phyloP scores from a whole-genome alignment of 805 yeast species.

The Candida ipomoeae region DNA sequence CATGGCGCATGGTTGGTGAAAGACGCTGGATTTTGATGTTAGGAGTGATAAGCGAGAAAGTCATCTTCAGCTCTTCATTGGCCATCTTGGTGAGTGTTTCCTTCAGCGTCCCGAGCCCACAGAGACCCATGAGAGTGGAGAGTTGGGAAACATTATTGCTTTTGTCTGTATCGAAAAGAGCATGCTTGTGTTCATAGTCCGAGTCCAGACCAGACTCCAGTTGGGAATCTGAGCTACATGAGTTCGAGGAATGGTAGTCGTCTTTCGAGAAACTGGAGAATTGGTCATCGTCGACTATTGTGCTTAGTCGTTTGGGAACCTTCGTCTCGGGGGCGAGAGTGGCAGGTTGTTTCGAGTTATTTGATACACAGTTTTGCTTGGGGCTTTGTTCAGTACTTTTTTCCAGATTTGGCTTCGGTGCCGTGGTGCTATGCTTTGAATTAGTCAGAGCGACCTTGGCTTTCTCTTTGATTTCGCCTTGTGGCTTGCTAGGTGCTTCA shows the following conservation, averaged over 20 bases:
- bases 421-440: neutral
- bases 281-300: conserved; percentile 25
- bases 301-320: conserved; percentile 20
- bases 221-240: neutral
- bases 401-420: neutral
- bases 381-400: neutral
- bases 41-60: conserved; percentile 27
- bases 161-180: conserved; percentile 17
- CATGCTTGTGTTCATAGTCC: conserved; percentile 24
- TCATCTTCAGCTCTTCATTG: conserved; percentile 31
- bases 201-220: conserved; percentile 1
- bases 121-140: conserved; percentile 31
- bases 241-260: conserved; percentile 10
- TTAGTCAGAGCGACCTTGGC: neutral
- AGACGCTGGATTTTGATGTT: conserved; percentile 24
- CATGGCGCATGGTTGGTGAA: conserved; percentile 18
- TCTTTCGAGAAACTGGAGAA: conserved; percentile 17
- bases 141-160: conserved; percentile 21
- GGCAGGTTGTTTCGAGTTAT: neutral
- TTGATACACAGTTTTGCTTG: neutral
- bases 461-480: neutral
- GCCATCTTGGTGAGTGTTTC: conserved; percentile 21
- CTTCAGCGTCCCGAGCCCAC: conserved; percentile 25
- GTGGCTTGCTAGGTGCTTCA: neutral
- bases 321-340: neutral